Evolutionary conservation across 495 filamentous ascomycete genomes (phyloP).

Genomic region (Entonaema liquescens): DNA sequence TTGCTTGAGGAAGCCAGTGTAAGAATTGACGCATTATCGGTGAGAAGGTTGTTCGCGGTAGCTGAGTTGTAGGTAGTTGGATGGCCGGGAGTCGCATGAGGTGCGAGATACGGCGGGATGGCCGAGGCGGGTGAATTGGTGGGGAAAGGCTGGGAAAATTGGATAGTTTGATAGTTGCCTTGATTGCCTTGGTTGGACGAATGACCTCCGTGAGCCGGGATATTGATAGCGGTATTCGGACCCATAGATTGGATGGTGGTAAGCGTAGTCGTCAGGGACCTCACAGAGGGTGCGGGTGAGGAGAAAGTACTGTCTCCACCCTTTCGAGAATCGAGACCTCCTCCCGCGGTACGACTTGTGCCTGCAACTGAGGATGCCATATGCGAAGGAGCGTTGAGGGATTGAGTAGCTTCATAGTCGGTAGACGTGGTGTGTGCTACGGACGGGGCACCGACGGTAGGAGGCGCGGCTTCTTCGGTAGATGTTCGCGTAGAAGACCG

Average conservation of each 20-base stretch:
- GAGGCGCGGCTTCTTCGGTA: slow-evolving; percentile 64
- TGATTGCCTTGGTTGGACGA: slow-evolving; percentile 59
- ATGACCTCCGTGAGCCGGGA: slow-evolving; percentile 46
- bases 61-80: slow-evolving; percentile 86
- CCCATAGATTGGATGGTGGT: slow-evolving; percentile 94
- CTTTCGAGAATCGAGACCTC: slow-evolving; percentile 69
- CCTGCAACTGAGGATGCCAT: slow-evolving; percentile 65
- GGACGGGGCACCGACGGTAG: slow-evolving; percentile 69
- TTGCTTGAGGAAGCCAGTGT: slow-evolving; percentile 97
- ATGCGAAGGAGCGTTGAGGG: slow-evolving; percentile 80
- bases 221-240: slow-evolving; percentile 68
- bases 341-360: slow-evolving; percentile 73
- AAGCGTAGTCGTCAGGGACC: slow-evolving; percentile 91
- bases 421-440: slow-evolving; percentile 82
- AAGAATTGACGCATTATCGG: slow-evolving; percentile 94
- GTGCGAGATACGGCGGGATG: slow-evolving; percentile 79
- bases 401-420: slow-evolving; percentile 76
- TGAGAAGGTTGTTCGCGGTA: slow-evolving; percentile 90
- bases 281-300: slow-evolving; percentile 89
- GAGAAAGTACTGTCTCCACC: slow-evolving; percentile 92
- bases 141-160: slow-evolving; percentile 94
- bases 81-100: slow-evolving; percentile 60
- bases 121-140: slow-evolving; percentile 76
- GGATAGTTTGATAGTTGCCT: slow-evolving; percentile 64
- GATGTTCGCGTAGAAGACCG: slow-evolving; percentile 66